Evolutionary conservation across 768 basidiomycete species (phyloP).

Genomic region (Hygrophoropsis aurantiaca): DNA sequence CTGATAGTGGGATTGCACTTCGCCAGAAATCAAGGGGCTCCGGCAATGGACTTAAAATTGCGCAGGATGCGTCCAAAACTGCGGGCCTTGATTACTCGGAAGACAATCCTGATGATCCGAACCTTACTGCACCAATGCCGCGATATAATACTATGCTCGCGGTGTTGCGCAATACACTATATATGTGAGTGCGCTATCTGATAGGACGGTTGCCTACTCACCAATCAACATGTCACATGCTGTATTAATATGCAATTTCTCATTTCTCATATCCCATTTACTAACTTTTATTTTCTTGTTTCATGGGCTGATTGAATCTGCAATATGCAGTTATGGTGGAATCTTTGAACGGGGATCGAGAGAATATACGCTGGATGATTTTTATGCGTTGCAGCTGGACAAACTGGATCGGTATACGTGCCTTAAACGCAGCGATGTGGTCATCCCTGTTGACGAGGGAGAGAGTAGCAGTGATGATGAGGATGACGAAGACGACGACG

Average conservation of each 20-base stretch:
- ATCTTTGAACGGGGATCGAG: slow-evolving; percentile 80
- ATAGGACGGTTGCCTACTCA: no score
- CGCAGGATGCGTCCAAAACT: no score
- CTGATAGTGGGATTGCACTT: slow-evolving; percentile 7
- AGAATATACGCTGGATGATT: slow-evolving; percentile 91
- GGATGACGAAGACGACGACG: slow-evolving; percentile 56
- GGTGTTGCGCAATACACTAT: slow-evolving; percentile 79
- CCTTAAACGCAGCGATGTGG: slow-evolving; percentile 63
- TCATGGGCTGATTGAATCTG: no score
- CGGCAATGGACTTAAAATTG: no score
- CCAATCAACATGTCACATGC: neutral
- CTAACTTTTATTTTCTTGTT: neutral
- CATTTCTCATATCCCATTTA: neutral
- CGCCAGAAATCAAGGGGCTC: no score
- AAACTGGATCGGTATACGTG: slow-evolving; percentile 81
- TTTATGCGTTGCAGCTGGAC: slow-evolving; percentile 76
- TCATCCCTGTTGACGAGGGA: slow-evolving; percentile 61
- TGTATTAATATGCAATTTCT: no score
- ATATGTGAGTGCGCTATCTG: slow-evolving; percentile 59
- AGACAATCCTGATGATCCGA: slow-evolving; percentile 63
- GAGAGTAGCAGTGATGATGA: slow-evolving; percentile 63
- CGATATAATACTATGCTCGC: slow-evolving; percentile 91
- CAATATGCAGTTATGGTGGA: slow-evolving; percentile 81
- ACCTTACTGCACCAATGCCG: slow-evolving; percentile 59
- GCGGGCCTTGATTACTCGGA: no score